Evolutionary conservation across 768 basidiomycete species (phyloP).

Genomic region (Lactarius evosmus): DNA sequence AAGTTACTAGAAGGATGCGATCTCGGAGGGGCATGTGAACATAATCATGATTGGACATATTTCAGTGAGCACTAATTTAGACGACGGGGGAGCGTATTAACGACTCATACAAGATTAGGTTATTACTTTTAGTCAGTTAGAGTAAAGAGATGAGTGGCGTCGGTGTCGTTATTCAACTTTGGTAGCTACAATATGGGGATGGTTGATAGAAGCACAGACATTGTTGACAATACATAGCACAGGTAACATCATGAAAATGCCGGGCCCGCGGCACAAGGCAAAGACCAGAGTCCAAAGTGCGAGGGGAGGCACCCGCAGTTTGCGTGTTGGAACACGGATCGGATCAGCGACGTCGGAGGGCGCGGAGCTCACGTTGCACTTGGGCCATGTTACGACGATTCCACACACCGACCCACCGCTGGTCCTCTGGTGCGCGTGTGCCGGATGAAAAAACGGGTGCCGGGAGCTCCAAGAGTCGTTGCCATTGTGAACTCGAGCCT

Average conservation of each 20-base stretch:
- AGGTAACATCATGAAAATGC: not conserved
- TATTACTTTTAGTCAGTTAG: not conserved
- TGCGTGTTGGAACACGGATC: not conserved
- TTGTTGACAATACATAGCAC: not conserved
- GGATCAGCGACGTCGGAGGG: slow-evolving; percentile 37
- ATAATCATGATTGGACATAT: not conserved
- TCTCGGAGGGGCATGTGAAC: not conserved
- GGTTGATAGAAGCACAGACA: not conserved
- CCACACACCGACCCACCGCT: slow-evolving; percentile 28
- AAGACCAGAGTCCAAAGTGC: not conserved
- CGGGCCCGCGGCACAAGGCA: not conserved
- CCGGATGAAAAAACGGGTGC: slow-evolving; percentile 22
- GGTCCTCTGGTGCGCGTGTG: slow-evolving; percentile 19
- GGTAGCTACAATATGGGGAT: not conserved
- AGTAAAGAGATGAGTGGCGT: not conserved
- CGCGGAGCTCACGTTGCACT: slow-evolving; percentile 31
- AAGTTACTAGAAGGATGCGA: not conserved
- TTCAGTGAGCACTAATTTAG: not conserved
- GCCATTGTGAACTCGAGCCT: slow-evolving; percentile 2
- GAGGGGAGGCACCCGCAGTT: not conserved
- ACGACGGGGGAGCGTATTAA: not conserved
- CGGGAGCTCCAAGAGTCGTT: slow-evolving; percentile 2
- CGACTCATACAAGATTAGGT: not conserved
- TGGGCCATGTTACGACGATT: slow-evolving; percentile 25
- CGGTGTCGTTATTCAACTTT: not conserved